These are phyloP conservation scores for Umbelopsis ramanniana DNA, from an alignment of 192 early-diverging fungal species.

Conservation along the genomic window DNA sequence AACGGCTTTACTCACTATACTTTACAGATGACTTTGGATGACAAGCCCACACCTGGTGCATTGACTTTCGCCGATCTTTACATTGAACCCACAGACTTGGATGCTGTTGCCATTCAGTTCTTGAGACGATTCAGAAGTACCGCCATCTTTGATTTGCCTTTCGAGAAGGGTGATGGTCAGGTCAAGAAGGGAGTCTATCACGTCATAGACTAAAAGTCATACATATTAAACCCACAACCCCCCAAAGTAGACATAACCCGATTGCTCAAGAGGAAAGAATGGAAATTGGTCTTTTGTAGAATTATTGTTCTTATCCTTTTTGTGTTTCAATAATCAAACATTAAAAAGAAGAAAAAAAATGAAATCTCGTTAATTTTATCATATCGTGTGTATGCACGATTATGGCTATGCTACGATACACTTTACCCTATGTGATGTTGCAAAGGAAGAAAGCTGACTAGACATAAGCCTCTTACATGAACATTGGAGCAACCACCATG, in stretches of 20 bases:
- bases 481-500: neutral
- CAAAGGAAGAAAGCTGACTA: too few relatives aligned
- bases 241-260: slow-evolving; percentile 21
- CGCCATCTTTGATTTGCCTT: slow-evolving; percentile 59
- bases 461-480: too few relatives aligned
- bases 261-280: slow-evolving; percentile 23
- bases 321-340: slow-evolving; percentile 2
- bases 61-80: slow-evolving; percentile 87
- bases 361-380: neutral
- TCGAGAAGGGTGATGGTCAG: slow-evolving; percentile 53
- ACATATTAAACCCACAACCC: neutral
- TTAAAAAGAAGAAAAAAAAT: slow-evolving; percentile 1
- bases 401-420: neutral
- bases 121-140: slow-evolving; percentile 81
- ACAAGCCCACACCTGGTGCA: slow-evolving; percentile 66
- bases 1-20: neutral
- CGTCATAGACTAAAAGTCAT: slow-evolving; percentile 40
- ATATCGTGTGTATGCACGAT: neutral
- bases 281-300: slow-evolving; percentile 18
- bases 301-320: slow-evolving; percentile 23
- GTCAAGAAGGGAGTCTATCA: slow-evolving; percentile 57
- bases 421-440: too few relatives aligned
- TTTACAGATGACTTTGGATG: slow-evolving; percentile 69
- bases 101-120: slow-evolving; percentile 82
- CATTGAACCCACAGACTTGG: slow-evolving; percentile 80